Percentiles rank a stretch among this genome's conserved stretches.
Conservation (phyloP, 2,329 filamentous ascomycete species). For the Penicillium concentricum region DNA sequence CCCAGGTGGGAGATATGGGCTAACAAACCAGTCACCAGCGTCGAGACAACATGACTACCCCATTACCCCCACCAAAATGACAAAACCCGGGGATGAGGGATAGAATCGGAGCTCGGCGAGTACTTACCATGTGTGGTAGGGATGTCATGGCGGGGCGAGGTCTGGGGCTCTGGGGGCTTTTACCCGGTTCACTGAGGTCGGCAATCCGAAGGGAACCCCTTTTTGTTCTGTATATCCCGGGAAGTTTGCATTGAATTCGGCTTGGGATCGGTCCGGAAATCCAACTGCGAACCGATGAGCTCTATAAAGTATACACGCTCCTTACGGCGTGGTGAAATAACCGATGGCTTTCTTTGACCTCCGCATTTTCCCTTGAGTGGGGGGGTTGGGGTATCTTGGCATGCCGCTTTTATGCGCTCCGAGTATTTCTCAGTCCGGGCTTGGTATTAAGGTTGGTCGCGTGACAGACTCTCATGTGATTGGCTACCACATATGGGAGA, state of each 20-base stretch:
- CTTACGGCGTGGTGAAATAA: too few species aligned
- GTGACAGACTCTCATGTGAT: neutral
- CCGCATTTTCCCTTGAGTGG: neutral
- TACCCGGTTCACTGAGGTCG: neutral
- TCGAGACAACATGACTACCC: neutral
- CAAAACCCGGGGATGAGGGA: neutral
- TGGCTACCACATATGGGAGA: neutral
- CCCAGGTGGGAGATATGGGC: neutral
- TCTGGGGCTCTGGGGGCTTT: neutral
- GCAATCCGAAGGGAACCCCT: neutral
- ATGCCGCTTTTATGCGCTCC: neutral
- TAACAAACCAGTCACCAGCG: neutral
- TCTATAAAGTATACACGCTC: too few species aligned
- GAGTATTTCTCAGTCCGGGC: neutral
- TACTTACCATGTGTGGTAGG: neutral
- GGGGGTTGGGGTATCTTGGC: neutral
- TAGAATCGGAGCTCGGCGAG: neutral
- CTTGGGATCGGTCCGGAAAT: neutral
- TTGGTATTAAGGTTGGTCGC: neutral
- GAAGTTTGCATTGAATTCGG: neutral
- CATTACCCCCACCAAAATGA: neutral
- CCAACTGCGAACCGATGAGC: neutral
- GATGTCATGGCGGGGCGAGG: neutral
- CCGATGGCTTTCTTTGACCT: neutral
- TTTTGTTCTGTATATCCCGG: neutral